phyloP scores from a whole-genome alignment of 2,329 filamentous ascomycete species.

The Calonectria honghensis region DNA sequence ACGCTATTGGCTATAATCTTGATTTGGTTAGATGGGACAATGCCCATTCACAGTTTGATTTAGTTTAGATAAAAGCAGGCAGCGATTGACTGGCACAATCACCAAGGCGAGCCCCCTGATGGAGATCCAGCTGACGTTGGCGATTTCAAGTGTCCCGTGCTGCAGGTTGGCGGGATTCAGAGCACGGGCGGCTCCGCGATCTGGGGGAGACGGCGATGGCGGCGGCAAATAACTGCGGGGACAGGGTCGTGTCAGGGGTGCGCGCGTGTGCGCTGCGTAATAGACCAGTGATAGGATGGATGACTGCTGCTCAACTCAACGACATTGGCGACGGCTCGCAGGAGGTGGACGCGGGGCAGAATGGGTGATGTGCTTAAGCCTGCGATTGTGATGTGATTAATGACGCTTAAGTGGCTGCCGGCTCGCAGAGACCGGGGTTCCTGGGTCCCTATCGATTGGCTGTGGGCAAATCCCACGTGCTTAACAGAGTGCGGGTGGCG shows the following conservation, averaged over 20 bases:
- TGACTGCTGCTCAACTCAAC: not conserved
- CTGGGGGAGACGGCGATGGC: constrained; percentile 7
- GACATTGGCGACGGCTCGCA: not conserved
- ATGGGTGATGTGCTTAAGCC: constrained; percentile 18
- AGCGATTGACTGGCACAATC: not conserved
- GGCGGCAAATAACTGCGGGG: not conserved
- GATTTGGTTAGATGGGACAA: not conserved
- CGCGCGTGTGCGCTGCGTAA: not conserved
- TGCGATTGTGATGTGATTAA: constrained; percentile 18
- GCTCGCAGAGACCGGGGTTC: constrained; percentile 14
- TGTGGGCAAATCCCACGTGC: constrained; percentile 30
- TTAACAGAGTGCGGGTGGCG: constrained; percentile 24
- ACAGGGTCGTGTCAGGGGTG: not conserved
- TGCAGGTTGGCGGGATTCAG: not conserved
- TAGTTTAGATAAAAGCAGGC: not conserved
- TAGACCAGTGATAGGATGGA: constrained; percentile 5
- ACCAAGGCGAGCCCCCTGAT: not conserved
- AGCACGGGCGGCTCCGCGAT: not conserved
- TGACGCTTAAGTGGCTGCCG: constrained; percentile 14
- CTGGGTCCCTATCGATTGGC: constrained; percentile 29
- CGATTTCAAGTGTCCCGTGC: not conserved
- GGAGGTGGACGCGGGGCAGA: not conserved
- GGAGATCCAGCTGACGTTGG: not conserved
- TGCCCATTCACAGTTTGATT: not conserved
- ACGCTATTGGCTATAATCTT: not conserved